phyloP scores from a whole-genome alignment of 139 green algal genomes.

The Ostreobium quekettii region DNA sequence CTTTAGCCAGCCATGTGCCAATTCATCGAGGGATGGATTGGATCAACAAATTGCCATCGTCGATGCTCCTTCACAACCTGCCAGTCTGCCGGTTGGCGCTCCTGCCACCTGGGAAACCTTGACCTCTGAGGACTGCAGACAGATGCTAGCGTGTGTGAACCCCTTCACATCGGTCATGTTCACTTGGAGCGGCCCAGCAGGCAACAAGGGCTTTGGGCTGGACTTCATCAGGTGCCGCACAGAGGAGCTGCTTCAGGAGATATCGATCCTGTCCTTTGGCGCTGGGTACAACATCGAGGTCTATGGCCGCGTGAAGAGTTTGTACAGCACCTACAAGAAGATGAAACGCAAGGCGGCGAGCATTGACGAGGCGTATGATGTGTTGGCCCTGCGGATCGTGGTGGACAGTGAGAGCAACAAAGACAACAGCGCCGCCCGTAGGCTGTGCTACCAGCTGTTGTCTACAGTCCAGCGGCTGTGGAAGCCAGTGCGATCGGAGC shows the following conservation, averaged over 20 bases:
- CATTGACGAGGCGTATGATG: conserved; percentile 79
- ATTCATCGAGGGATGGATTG: no score
- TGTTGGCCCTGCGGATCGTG: conserved; percentile 77
- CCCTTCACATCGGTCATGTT: conserved; percentile 10
- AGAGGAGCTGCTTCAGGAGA: conserved; percentile 38
- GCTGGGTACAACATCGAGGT: conserved; percentile 54
- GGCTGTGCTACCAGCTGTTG: conserved; percentile 77
- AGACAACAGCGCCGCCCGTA: conserved; percentile 34
- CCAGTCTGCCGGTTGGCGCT: no score
- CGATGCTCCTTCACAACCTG: no score
- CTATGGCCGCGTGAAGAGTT: conserved; percentile 80
- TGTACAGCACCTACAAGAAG: conserved; percentile 80
- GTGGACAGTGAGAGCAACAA: conserved; percentile 66
- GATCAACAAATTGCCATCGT: no score
- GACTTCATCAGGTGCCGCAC: conserved; percentile 8
- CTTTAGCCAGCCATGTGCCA: no score
- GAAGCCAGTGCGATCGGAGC: conserved; percentile 59
- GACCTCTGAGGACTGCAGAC: not conserved
- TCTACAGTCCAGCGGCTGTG: conserved; percentile 74
- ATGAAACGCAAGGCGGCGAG: conserved; percentile 74
- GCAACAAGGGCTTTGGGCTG: not conserved
- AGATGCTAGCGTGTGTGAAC: conserved; percentile 6
- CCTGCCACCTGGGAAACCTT: no score
- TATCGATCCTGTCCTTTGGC: conserved; percentile 39
- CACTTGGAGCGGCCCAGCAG: not conserved